Conservation (phyloP, 2,329 filamentous ascomycete species). For the Phyllosticta citrichinensis region DNA sequence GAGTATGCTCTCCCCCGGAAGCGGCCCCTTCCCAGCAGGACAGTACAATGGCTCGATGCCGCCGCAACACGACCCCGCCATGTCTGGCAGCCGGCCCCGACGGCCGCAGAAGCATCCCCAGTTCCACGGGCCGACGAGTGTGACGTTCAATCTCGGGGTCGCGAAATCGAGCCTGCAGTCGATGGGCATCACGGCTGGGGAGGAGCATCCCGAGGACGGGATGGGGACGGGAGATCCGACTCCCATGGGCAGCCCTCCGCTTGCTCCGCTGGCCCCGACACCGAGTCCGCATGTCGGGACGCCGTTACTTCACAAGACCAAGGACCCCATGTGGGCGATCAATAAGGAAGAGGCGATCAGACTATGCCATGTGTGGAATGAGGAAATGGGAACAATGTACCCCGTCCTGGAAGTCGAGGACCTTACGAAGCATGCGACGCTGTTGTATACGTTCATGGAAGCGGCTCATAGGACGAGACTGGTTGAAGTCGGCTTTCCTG, state of each 20-base stretch:
- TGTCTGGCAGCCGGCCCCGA: not conserved
- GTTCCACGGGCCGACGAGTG: constrained; percentile 79
- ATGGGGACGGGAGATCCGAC: constrained; percentile 42
- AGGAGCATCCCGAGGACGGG: constrained; percentile 53
- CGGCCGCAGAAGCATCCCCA: constrained; percentile 43
- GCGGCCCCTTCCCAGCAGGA: constrained; percentile 12
- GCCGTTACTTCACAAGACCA: constrained; percentile 32
- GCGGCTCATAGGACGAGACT: constrained; percentile 50
- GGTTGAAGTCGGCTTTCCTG: constrained; percentile 43
- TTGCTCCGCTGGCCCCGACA: constrained; percentile 17
- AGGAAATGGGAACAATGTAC: constrained; percentile 89
- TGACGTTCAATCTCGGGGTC: constrained; percentile 74
- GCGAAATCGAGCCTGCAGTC: constrained; percentile 78
- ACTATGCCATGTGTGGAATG: constrained; percentile 70
- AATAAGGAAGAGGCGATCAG: constrained; percentile 70
- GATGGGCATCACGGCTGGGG: constrained; percentile 69
- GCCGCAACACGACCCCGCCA: constrained; percentile 15
- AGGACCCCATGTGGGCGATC: constrained; percentile 74
- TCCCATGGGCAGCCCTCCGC: constrained; percentile 38
- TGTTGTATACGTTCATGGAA: constrained; percentile 64
- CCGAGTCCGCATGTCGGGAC: constrained; percentile 9
- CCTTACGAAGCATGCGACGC: constrained; percentile 59
- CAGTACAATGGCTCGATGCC: constrained; percentile 28
- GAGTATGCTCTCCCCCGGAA: constrained; percentile 8
- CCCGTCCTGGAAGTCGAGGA: constrained; percentile 68